Percentiles rank a stretch among this genome's conserved stretches.
These are phyloP conservation scores for Coccinonectria pachysandricola DNA, from an alignment of 2,329 filamentous ascomycete species.

Conservation along the genomic window DNA sequence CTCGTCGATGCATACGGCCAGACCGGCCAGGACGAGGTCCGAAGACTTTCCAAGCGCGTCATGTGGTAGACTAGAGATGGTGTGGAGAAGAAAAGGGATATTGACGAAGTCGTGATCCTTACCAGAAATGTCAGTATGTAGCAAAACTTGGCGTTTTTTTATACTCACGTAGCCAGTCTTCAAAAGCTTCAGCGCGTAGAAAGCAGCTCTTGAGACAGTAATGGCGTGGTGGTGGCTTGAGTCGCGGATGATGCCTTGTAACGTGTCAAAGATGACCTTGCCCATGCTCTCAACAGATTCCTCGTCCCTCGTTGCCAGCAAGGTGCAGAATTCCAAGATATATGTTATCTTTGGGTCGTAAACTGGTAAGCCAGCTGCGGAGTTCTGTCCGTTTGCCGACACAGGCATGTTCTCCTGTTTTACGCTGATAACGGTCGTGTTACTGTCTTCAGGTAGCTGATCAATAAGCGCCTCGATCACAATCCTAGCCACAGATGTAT, in stretches of 20 bases:
- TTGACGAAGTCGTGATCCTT: conserved; percentile 86
- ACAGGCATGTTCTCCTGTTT: conserved; percentile 70
- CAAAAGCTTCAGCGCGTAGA: conserved; percentile 75
- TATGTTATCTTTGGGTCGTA: conserved; percentile 87
- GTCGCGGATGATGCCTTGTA: conserved; percentile 77
- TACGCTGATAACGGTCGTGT: conserved; percentile 72
- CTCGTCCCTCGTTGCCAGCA: conserved; percentile 66
- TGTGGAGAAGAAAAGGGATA: conserved; percentile 82
- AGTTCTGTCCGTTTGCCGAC: conserved; percentile 40
- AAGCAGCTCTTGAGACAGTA: conserved; percentile 73
- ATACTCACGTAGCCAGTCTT: conserved; percentile 71
- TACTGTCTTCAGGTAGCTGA: conserved; percentile 75
- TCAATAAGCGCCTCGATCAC: conserved; percentile 62
- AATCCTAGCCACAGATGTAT: conserved; percentile 19
- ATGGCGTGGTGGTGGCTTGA: conserved; percentile 69
- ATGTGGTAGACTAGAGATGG: conserved; percentile 78
- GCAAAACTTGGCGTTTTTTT: neutral
- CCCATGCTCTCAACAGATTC: conserved; percentile 64
- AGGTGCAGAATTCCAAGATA: conserved; percentile 81
- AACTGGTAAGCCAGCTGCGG: conserved; percentile 33
- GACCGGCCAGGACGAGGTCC: conserved; percentile 63
- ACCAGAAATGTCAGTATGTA: conserved; percentile 11
- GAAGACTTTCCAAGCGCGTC: conserved; percentile 68
- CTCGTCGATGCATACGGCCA: conserved; percentile 69
- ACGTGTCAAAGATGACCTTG: conserved; percentile 65